Conservation (phyloP, 306 rosid species). For the Astragalus glycyphyllos region DNA sequence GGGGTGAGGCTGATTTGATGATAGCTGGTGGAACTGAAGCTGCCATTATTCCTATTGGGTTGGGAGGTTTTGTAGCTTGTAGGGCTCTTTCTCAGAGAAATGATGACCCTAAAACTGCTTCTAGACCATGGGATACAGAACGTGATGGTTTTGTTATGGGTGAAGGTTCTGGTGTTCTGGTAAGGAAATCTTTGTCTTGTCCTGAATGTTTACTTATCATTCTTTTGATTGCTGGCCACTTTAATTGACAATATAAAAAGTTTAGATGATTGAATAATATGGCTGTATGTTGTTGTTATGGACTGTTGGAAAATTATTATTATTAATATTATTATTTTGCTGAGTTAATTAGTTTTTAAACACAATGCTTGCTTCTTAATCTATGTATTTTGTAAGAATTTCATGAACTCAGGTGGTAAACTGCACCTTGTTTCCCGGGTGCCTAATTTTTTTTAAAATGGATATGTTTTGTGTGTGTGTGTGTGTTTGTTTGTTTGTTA, state of each 20-base stretch:
- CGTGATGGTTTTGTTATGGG: conserved; percentile 99
- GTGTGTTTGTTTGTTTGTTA: background rate
- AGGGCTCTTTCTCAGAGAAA: conserved; percentile 96
- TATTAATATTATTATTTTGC: too few relatives aligned
- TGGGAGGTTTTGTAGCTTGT: conserved; percentile 97
- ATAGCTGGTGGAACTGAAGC: conserved; percentile 99
- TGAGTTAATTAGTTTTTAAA: too few relatives aligned
- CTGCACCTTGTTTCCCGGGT: background rate
- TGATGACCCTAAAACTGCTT: conserved; percentile 96
- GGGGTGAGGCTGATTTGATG: conserved; percentile 98
- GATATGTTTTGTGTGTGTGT: background rate
- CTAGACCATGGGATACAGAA: conserved; percentile 98
- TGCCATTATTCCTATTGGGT: conserved; percentile 89
- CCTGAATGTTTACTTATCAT: background rate
- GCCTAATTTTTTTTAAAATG: background rate
- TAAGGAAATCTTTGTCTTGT: conserved; percentile 46
- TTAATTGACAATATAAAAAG: background rate
- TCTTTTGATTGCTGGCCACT: too few relatives aligned
- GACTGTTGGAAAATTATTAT: too few relatives aligned
- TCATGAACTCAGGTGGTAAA: conserved; percentile 1
- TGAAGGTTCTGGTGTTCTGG: conserved; percentile 97
- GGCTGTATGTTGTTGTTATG: conserved; percentile 13
- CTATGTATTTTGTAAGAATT: background rate
- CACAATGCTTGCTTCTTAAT: conserved; percentile 1
- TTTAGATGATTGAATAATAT: conserved; percentile 10